Percentiles rank a stretch among this genome's conserved stretches.
These are phyloP conservation scores for Candida germanica DNA, from an alignment of 805 yeast genomes.

Conservation along the genomic window DNA sequence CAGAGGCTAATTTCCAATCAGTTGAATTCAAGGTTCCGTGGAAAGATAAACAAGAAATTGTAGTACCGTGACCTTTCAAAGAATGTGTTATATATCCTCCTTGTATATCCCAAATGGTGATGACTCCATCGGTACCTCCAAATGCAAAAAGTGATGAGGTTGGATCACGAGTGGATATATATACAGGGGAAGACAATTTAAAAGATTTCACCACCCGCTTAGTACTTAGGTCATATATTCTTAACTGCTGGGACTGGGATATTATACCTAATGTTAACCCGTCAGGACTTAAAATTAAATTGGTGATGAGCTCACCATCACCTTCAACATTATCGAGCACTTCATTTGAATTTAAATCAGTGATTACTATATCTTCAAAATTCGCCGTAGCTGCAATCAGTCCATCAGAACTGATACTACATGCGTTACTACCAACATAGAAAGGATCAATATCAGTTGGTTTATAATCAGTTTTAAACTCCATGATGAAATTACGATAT, in stretches of 20 bases:
- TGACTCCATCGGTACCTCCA: conserved; percentile 93
- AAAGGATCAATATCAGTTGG: conserved; percentile 67
- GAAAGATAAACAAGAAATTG: conserved; percentile 71
- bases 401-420: conserved; percentile 63
- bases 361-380: conserved; percentile 70
- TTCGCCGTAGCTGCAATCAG: conserved; percentile 72
- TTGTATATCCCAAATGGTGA: conserved; percentile 88
- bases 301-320: conserved; percentile 79
- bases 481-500: conserved; percentile 14
- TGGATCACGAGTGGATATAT: conserved; percentile 69
- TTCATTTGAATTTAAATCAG: conserved; percentile 59
- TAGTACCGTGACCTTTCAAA: conserved; percentile 89
- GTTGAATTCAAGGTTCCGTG: conserved; percentile 65
- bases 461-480: conserved; percentile 40
- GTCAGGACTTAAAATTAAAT: conserved; percentile 73
- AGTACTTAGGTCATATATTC: conserved; percentile 52
- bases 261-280: conserved; percentile 66
- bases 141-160: conserved; percentile 86
- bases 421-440: conserved; percentile 81
- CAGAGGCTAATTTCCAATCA: conserved; percentile 77
- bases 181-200: conserved; percentile 76
- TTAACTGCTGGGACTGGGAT: conserved; percentile 80
- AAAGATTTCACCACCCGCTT: conserved; percentile 44
- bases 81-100: conserved; percentile 87
- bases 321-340: conserved; percentile 66